A percentile compares a stretch with the other conserved stretches of the same genome.
Evolutionary conservation across 176 grass and related monocot genomes (phyloP).

Genomic region (Aegilops speltoides): DNA sequence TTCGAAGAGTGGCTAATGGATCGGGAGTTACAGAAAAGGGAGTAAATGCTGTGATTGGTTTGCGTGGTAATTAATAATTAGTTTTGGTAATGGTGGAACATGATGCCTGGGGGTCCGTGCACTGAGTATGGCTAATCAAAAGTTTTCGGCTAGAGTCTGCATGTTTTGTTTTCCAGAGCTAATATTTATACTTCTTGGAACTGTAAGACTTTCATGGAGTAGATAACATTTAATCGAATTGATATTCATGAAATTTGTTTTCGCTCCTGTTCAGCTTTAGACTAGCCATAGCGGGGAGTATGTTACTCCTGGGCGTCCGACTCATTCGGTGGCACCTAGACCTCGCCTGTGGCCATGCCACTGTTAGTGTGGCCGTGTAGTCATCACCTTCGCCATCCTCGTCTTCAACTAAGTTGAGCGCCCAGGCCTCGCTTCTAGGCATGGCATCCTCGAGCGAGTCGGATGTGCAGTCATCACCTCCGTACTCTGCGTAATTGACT

Average conservation of each 20-base stretch:
- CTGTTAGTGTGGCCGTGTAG: background rate
- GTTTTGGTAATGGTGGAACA: conserved; percentile 37
- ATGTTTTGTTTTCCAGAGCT: background rate
- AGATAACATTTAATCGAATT: background rate
- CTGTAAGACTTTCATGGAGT: background rate
- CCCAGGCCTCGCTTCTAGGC: background rate
- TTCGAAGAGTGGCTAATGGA: conserved; percentile 44
- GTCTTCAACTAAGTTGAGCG: background rate
- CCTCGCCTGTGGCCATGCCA: background rate
- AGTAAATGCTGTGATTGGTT: conserved; percentile 21
- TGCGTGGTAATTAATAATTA: conserved; percentile 36
- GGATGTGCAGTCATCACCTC: background rate
- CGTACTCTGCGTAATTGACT: background rate
- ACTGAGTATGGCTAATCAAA: conserved; percentile 31
- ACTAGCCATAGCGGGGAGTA: too few relatives aligned
- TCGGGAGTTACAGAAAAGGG: conserved; percentile 38
- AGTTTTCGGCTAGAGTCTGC: conserved; percentile 10
- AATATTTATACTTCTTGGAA: background rate
- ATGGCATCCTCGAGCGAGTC: background rate
- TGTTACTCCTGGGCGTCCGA: background rate
- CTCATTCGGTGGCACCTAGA: background rate
- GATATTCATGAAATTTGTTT: background rate
- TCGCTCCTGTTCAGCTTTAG: background rate
- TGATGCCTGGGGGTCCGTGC: conserved; percentile 25
- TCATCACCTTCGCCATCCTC: background rate